These are phyloP conservation scores for Acanthamoeba castellanii DNA, from an alignment of 208 protist species.

Conservation along the genomic window DNA sequence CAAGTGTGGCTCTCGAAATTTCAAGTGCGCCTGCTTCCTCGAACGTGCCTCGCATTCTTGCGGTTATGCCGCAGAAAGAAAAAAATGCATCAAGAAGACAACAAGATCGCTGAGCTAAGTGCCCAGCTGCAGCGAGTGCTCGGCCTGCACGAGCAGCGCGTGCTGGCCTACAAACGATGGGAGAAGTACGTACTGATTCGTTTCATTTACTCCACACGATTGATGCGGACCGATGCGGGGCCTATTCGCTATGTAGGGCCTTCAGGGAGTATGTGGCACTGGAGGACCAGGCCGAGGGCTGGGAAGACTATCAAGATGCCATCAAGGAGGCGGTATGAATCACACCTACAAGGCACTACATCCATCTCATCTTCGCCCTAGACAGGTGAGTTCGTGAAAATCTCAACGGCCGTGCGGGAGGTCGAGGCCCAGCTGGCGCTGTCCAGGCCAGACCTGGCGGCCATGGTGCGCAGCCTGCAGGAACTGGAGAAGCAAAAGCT, in stretches of 20 bases:
- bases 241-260: not conserved
- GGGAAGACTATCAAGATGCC: slow-evolving; percentile 35
- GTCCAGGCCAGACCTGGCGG: not conserved
- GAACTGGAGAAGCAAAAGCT: slow-evolving; percentile 51
- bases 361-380: not conserved
- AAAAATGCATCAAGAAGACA: no score
- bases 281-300: slow-evolving; percentile 18
- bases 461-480: slow-evolving; percentile 25
- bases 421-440: slow-evolving; percentile 8
- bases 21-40: no score
- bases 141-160: slow-evolving; percentile 22
- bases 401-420: not conserved
- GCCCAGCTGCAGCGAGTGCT: slow-evolving; percentile 11
- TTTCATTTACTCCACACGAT: no score
- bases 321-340: slow-evolving; percentile 19
- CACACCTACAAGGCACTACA: not conserved
- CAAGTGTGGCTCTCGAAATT: no score
- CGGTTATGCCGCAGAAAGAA: no score
- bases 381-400: slow-evolving; percentile 21
- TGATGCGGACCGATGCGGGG: not conserved
- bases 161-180: slow-evolving; percentile 31
- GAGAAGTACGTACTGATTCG: not conserved
- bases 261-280: not conserved
- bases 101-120: not conserved
- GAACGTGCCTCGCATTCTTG: no score